These are phyloP conservation scores for Xylariales sp. DNA, from an alignment of 2,329 filamentous ascomycete species.

Conservation along the genomic window DNA sequence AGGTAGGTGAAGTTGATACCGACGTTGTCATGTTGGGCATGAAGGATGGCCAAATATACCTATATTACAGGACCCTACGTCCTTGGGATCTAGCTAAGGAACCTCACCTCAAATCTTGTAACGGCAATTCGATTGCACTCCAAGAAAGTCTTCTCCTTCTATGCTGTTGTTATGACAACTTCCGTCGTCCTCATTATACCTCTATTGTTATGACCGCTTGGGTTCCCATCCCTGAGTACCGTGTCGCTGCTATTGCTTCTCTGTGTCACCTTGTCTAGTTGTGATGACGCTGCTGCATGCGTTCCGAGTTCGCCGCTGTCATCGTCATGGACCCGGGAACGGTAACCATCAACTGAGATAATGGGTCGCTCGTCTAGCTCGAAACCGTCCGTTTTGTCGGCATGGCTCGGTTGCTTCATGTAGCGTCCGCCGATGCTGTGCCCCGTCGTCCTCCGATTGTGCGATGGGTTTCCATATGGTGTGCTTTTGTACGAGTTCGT, in stretches of 20 bases:
- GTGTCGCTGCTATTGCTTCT: conserved; percentile 28
- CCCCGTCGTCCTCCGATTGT: conserved; percentile 23
- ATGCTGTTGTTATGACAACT: conserved; percentile 32
- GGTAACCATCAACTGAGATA: conserved; percentile 20
- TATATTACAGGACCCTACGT: neutral
- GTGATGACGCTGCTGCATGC: conserved; percentile 20
- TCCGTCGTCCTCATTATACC: conserved; percentile 37
- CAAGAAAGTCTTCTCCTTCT: neutral
- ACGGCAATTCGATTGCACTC: neutral
- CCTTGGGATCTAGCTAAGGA: neutral
- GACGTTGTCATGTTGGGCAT: too few species aligned
- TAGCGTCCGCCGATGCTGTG: conserved; percentile 31
- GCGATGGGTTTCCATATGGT: conserved; percentile 26
- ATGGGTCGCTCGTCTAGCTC: conserved; percentile 37
- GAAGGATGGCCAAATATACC: too few species aligned
- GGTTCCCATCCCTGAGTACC: conserved; percentile 7
- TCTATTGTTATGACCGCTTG: neutral
- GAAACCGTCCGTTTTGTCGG: conserved; percentile 29
- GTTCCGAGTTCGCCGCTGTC: conserved; percentile 19
- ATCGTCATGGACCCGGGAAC: conserved; percentile 10
- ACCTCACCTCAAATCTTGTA: neutral
- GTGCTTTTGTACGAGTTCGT: conserved; percentile 26
- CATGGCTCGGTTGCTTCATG: conserved; percentile 24
- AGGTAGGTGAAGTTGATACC: too few species aligned
- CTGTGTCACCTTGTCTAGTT: conserved; percentile 15